These are phyloP conservation scores for Carpinus viminea DNA, from an alignment of 306 rosid species.

Conservation along the genomic window DNA sequence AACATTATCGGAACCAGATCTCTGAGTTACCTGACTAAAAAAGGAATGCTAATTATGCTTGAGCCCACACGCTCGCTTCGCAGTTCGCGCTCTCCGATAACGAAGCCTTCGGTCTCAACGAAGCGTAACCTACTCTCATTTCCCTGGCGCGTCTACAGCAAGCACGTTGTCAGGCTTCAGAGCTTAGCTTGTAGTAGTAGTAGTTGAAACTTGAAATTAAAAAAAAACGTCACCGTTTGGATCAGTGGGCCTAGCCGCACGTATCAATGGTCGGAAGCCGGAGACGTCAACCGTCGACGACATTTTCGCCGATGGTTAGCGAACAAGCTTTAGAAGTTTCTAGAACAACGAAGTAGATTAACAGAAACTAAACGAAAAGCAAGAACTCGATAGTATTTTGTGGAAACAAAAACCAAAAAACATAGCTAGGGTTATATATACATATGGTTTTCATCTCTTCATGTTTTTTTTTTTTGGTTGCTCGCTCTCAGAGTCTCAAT, in stretches of 20 bases:
- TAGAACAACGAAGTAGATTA: background rate
- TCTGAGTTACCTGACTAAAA: slow-evolving; percentile 27
- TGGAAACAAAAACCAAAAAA: slow-evolving; percentile 7
- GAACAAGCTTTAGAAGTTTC: background rate
- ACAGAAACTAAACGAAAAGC: background rate
- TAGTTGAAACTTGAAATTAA: no score
- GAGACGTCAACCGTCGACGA: background rate
- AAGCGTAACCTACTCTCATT: background rate
- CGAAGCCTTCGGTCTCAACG: background rate
- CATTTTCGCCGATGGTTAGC: background rate
- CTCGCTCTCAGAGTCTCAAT: background rate
- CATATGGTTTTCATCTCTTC: slow-evolving; percentile 7
- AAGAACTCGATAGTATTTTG: background rate
- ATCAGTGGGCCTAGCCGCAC: background rate
- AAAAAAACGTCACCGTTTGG: background rate
- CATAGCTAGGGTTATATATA: background rate
- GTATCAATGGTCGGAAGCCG: background rate
- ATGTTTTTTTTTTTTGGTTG: background rate
- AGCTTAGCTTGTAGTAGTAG: no score
- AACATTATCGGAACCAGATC: slow-evolving; percentile 36
- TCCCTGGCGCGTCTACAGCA: no score
- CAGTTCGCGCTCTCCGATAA: slow-evolving; percentile 33
- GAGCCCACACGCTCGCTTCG: slow-evolving; percentile 60
- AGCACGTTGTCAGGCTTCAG: no score
- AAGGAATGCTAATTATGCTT: slow-evolving; percentile 40